Evolutionary conservation across 345 rosid species (phyloP).

Genomic region (Populus euphratica): DNA sequence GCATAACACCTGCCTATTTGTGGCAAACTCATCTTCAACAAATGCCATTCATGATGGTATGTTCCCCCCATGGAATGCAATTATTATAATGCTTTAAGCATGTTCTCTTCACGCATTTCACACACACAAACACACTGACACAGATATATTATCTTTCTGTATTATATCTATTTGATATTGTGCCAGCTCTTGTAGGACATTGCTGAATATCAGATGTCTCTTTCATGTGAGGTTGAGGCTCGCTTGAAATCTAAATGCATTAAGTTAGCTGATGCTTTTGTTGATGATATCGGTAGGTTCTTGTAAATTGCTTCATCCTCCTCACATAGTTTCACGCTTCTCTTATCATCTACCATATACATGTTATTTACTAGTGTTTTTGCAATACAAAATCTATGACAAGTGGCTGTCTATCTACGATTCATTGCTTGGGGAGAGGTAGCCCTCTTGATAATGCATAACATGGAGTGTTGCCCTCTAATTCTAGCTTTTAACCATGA

Average conservation of each 20-base stretch:
- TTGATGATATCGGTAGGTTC: slow-evolving; percentile 79
- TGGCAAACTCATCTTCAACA: slow-evolving; percentile 86
- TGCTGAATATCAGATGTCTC: slow-evolving; percentile 79
- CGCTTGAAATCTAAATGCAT: slow-evolving; percentile 82
- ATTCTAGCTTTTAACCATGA: neutral
- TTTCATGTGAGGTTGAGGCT: slow-evolving; percentile 77
- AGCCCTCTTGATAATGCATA: neutral
- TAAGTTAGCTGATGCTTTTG: slow-evolving; percentile 76
- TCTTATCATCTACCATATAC: neutral
- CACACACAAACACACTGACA: too few relatives aligned
- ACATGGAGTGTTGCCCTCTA: neutral
- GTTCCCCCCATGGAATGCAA: neutral
- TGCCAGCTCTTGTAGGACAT: slow-evolving; percentile 49
- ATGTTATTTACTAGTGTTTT: neutral
- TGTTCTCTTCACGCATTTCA: too few relatives aligned
- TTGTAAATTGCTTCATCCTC: neutral
- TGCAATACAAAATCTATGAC: neutral
- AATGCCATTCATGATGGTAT: slow-evolving; percentile 59
- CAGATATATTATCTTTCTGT: slow-evolving; percentile 2
- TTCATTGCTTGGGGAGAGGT: neutral
- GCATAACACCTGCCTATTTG: slow-evolving; percentile 79
- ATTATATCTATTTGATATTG: neutral
- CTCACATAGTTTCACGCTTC: neutral
- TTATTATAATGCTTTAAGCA: too few relatives aligned
- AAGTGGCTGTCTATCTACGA: neutral